These are phyloP conservation scores for Lolium rigidum DNA, from an alignment of 176 grass and related monocot species.

Conservation along the genomic window DNA sequence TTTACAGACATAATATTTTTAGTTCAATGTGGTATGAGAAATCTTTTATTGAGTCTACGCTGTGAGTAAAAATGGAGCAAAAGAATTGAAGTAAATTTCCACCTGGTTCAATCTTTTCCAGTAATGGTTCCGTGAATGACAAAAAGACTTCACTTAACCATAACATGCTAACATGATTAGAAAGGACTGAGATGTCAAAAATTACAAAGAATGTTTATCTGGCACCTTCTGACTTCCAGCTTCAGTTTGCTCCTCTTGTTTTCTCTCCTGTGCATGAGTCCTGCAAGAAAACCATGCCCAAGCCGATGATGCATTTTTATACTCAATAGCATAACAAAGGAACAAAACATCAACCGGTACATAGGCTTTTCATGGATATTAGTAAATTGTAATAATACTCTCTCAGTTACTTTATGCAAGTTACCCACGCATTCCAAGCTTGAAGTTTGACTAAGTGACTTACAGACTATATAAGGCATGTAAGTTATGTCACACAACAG, in stretches of 20 bases:
- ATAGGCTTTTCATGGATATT: background rate
- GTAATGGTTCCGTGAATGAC: background rate
- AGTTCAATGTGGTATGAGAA: background rate
- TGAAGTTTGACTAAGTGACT: conserved; percentile 2
- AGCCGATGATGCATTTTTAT: conserved; percentile 28
- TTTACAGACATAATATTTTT: conserved; percentile 9
- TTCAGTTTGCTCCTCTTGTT: conserved; percentile 47
- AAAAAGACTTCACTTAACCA: conserved; percentile 18
- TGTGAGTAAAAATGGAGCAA: conserved; percentile 6
- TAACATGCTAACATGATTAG: conserved; percentile 21
- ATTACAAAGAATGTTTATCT: conserved; percentile 23
- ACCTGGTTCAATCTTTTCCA: conserved; percentile 7
- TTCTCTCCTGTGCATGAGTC: conserved; percentile 33
- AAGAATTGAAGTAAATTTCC: conserved; percentile 24
- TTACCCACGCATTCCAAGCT: background rate
- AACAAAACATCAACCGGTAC: background rate
- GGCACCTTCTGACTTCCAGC: conserved; percentile 59
- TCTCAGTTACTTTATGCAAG: background rate
- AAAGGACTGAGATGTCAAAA: conserved; percentile 31
- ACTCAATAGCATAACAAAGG: conserved; percentile 5
- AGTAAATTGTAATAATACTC: conserved; percentile 4
- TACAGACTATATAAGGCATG: background rate
- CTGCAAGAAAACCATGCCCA: conserved; percentile 42
- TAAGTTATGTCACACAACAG: background rate
- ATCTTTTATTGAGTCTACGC: background rate